Evolutionary conservation across 768 basidiomycete genomes (phyloP), one percentile per base, ranked within the genome.

Genomic region (Suillus cothurnatus): DNA sequence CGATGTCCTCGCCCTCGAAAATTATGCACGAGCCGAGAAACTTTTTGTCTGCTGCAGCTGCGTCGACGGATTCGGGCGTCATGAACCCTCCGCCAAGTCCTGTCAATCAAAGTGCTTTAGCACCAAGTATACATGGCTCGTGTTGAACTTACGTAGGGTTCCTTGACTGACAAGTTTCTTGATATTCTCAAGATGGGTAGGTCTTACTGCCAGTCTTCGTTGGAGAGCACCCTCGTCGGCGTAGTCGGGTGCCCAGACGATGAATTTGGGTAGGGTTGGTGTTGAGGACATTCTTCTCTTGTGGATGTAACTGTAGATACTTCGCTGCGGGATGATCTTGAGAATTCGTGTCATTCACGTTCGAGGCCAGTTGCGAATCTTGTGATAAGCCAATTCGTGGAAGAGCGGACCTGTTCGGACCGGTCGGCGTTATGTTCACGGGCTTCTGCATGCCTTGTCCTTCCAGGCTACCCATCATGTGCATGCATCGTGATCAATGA

Each of bases 241-340:
- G 66, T 81, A 83, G 72, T 92, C 89, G 2, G 90, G 90, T 2
- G 88, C 88, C 68, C 86, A 91, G 43, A 91, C 82, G 39, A 88
- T 71, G 68, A 87, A 88, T 53, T 72, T 76, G 64, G 61, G 36
- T 49, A 68, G 57, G 8, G 47, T n/a, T 64, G 68, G 61, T 14
- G 57, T 59, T 3, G 67, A 64, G 34, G 74, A 50, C 72, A 75
- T 75, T 60, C 19, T 41, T 53, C 39, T 19, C 38, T 39, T 38
- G 23, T 26, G 38, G 23, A 26, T 41, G 39, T 39, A 38, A 23
- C 15, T 57, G 56, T 39, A 59, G 58, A 41, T 59, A 21, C 12
- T 59, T 28, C 19, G 58, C 8, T 55, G 53, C 3, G 53, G 19
- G 28, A 41, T 59, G 26, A 21, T 19, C 38, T 28, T 38, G 57